phyloP scores from a whole-genome alignment of 2,329 filamentous ascomycete genomes.

The Colletotrichum sp. region DNA sequence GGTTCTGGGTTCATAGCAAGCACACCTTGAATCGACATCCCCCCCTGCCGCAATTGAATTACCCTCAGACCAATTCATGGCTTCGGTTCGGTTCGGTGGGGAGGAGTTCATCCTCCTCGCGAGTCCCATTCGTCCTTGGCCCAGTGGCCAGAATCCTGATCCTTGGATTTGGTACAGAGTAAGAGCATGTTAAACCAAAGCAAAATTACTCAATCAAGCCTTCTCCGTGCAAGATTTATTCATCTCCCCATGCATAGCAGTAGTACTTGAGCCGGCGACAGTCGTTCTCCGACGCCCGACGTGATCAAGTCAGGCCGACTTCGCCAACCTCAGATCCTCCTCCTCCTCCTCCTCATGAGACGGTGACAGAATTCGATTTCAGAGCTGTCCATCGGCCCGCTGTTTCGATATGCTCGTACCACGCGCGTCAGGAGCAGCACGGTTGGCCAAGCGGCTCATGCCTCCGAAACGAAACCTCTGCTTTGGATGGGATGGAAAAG shows the following conservation, averaged over 20 bases:
- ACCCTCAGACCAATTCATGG: neutral
- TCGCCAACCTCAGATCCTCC: neutral
- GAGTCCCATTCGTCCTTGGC: neutral
- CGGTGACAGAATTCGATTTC: neutral
- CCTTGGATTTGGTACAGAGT: neutral
- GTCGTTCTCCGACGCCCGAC: neutral
- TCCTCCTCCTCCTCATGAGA: neutral
- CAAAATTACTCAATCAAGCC: neutral
- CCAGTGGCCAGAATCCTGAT: neutral
- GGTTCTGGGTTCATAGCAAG: neutral
- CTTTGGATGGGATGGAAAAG: conserved; percentile 3
- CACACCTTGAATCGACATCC: neutral
- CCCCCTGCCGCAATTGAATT: neutral
- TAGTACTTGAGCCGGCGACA: neutral
- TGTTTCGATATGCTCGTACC: conserved; percentile 1
- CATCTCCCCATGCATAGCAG: neutral
- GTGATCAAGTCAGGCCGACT: neutral
- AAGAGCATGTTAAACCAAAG: neutral
- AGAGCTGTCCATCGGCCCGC: neutral
- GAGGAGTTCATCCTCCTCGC: neutral
- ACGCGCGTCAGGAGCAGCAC: conserved; percentile 11
- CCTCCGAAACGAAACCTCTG: conserved; percentile 12
- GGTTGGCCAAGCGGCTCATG: conserved; percentile 8
- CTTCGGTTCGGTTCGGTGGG: neutral
- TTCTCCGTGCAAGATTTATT: neutral